Evolutionary conservation across 1,284 basidiomycete genomes (phyloP).

Genomic region (Ceratobasidium sp.): DNA sequence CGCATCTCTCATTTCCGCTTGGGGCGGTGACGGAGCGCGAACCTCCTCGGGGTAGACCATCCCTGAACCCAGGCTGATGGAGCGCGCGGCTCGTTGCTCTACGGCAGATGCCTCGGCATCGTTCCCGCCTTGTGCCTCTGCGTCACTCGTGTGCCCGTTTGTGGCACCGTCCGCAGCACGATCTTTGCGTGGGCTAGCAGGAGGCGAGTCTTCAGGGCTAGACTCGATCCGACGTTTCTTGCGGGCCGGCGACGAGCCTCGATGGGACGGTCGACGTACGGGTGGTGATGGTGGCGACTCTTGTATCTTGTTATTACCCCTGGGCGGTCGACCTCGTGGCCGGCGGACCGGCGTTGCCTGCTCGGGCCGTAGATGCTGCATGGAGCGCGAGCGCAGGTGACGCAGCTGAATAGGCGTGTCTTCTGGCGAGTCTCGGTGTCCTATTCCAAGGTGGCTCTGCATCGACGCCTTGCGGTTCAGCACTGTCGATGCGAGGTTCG

Average conservation of each 20-base stretch:
- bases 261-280: slow-evolving; percentile 7
- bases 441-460: slow-evolving; percentile 31
- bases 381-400: slow-evolving; percentile 46
- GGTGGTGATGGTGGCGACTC: slow-evolving; percentile 10
- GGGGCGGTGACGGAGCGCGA: slow-evolving; percentile 12
- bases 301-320: neutral
- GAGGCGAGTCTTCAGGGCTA: slow-evolving; percentile 33
- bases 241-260: slow-evolving; percentile 27
- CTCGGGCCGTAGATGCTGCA: slow-evolving; percentile 49
- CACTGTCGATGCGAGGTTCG: slow-evolving; percentile 8
- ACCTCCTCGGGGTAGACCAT: slow-evolving; percentile 33
- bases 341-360: slow-evolving; percentile 53
- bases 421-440: slow-evolving; percentile 31
- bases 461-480: slow-evolving; percentile 31
- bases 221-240: slow-evolving; percentile 42
- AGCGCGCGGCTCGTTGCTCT: slow-evolving; percentile 24
- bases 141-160: slow-evolving; percentile 39
- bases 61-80: slow-evolving; percentile 42
- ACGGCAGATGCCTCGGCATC: slow-evolving; percentile 26
- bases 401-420: slow-evolving; percentile 46
- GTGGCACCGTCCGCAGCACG: slow-evolving; percentile 52
- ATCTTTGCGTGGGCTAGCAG: slow-evolving; percentile 19
- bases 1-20: neutral
- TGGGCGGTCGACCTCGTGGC: slow-evolving; percentile 30
- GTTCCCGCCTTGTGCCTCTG: slow-evolving; percentile 44